Evolutionary conservation across 2,329 filamentous ascomycete genomes (phyloP), one percentile per base, ranked within the genome.

Genomic region (Curvularia spicifera): DNA sequence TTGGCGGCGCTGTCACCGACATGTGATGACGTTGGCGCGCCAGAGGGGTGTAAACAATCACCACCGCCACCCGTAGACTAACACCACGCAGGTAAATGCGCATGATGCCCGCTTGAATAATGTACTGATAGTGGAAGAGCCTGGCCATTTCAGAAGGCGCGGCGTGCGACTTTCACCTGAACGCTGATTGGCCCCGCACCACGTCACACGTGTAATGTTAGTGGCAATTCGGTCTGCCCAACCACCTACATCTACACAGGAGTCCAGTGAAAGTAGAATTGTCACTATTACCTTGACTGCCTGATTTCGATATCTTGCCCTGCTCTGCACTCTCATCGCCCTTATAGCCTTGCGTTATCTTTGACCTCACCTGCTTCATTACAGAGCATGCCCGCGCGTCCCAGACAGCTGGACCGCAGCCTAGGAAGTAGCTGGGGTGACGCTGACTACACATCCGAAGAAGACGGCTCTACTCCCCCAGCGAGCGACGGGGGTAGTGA

Each of bases 361-460:
- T 20, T 52, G n/a, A 48, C 26, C 10, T 53, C 18, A 54, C 9
- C 33, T 31, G 10, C 18, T 12, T 53, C 29, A 18, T 31, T 40
- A 35, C 39, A 13, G 28, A 53, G 40, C 39, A 74, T 70, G 66
- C 67, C 46, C 51, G 57, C 58, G 43, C 55, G 55, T 28, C 54
- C 69, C 22, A 67, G 57, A 2, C 64, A 59, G 51, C 61, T 70
- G 8, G 57, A 59, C 28, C 66, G 57, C 29, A 75, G 70, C 47
- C 66, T 77, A 7, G 71, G 70, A 15, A 72, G 73, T 24, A 76
- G 73, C 40, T 77, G 74, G 74, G 72, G 66, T 50, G 69, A 71
- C 24, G 69, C 69, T 24, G 66, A 72, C 18, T 72, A 71, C 49
- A 63, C 65, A 24, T 69, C 70, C 4, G 71, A 74, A 20, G 65